These are phyloP conservation scores for Eucommia ulmoides DNA, from an alignment of 257 asterid genomes.

Conservation along the genomic window DNA sequence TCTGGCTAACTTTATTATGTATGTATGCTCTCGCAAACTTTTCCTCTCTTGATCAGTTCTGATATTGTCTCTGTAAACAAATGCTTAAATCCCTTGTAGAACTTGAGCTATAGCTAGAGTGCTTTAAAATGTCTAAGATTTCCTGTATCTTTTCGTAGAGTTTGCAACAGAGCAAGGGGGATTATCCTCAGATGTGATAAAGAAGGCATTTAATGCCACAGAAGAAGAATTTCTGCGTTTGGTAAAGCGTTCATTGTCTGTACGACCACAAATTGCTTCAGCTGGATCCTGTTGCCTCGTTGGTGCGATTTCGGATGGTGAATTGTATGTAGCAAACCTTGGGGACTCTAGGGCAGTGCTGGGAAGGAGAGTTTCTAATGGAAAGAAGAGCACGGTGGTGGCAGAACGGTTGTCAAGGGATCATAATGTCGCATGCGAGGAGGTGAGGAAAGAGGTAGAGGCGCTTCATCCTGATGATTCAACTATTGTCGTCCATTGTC, in stretches of 20 bases:
- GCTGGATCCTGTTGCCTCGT: slow-evolving; percentile 88
- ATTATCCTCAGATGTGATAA: slow-evolving; percentile 65
- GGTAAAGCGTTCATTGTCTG: slow-evolving; percentile 53
- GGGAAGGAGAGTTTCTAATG: slow-evolving; percentile 58
- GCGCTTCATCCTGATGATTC: slow-evolving; percentile 80
- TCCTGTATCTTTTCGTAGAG: slow-evolving; percentile 27
- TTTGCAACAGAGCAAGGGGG: slow-evolving; percentile 87
- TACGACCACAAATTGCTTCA: slow-evolving; percentile 68
- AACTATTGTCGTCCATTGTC: slow-evolving; percentile 55
- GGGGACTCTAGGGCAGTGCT: slow-evolving; percentile 98
- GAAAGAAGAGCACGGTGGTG: slow-evolving; percentile 48
- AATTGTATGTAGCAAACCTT: slow-evolving; percentile 69
- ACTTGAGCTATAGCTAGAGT: too few species aligned
- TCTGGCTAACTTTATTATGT: neutral
- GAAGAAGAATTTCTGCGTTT: slow-evolving; percentile 84
- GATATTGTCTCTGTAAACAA: too few species aligned
- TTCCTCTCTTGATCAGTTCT: too few species aligned
- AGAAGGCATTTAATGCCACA: slow-evolving; percentile 73
- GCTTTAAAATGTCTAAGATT: neutral
- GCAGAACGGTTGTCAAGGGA: slow-evolving; percentile 86
- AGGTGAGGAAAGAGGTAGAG: slow-evolving; percentile 83
- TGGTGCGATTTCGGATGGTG: slow-evolving; percentile 73
- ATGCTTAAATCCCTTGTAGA: too few species aligned
- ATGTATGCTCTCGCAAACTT: neutral
- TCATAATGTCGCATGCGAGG: slow-evolving; percentile 77